Evolutionary conservation across 2,329 filamentous ascomycete species (phyloP).

Genomic region (Shiraia bambusicola): DNA sequence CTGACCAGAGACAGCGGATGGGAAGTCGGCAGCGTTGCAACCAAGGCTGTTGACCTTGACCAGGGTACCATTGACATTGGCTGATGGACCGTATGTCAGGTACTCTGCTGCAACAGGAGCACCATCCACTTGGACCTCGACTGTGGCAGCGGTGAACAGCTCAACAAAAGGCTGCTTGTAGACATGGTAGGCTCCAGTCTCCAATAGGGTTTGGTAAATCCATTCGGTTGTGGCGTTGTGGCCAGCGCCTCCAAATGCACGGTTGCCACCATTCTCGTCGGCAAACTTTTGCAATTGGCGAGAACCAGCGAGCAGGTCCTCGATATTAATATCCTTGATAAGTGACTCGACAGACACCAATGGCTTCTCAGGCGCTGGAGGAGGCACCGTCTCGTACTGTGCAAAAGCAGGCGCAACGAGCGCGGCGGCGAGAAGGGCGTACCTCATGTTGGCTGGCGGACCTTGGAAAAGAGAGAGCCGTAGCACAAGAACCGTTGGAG

Average conservation of each 20-base stretch:
- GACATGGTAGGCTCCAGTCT: slow-evolving; percentile 38
- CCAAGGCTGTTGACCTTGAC: slow-evolving; percentile 64
- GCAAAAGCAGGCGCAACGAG: slow-evolving; percentile 24
- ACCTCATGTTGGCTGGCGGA: slow-evolving; percentile 30
- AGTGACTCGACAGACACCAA: slow-evolving; percentile 24
- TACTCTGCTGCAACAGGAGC: slow-evolving; percentile 27
- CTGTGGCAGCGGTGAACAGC: slow-evolving; percentile 36
- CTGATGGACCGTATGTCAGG: slow-evolving; percentile 63
- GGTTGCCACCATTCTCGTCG: slow-evolving; percentile 37
- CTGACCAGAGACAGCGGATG: slow-evolving; percentile 57
- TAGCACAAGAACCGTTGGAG: slow-evolving; percentile 2
- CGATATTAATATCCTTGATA: slow-evolving; percentile 33
- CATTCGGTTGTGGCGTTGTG: slow-evolving; percentile 40
- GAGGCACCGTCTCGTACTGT: slow-evolving; percentile 10
- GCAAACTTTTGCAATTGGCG: slow-evolving; percentile 38
- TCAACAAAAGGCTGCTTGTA: slow-evolving; percentile 40
- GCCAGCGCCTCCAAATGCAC: slow-evolving; percentile 38
- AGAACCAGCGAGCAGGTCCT: slow-evolving; percentile 35
- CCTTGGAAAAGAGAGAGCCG: slow-evolving; percentile 12
- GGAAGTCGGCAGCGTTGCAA: slow-evolving; percentile 63
- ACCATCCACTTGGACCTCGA: slow-evolving; percentile 27
- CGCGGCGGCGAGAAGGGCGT: slow-evolving; percentile 21
- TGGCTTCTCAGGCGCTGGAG: background rate
- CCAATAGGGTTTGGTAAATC: slow-evolving; percentile 33
- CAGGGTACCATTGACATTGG: slow-evolving; percentile 59